These are phyloP conservation scores for Ascosphaera acerosa DNA, from an alignment of 2,329 filamentous ascomycete genomes.

Conservation along the genomic window DNA sequence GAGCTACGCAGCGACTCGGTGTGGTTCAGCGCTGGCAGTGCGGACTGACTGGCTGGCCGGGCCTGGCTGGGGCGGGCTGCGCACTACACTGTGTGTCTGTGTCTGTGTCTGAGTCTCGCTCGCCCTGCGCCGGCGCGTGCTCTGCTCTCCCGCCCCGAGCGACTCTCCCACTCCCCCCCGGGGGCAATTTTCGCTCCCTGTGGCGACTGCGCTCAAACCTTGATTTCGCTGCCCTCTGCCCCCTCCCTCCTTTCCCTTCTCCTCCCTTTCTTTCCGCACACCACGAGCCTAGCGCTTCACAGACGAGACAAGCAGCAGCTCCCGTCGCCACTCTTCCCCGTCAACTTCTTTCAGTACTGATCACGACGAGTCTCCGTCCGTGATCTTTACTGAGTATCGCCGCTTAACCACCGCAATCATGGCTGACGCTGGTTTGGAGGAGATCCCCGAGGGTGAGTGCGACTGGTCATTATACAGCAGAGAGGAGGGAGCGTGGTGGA, in stretches of 20 bases:
- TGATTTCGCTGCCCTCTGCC: not conserved
- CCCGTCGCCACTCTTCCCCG: slow-evolving; percentile 2
- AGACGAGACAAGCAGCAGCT: slow-evolving; percentile 7
- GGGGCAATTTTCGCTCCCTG: no score
- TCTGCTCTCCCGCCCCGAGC: no score
- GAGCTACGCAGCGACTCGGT: no score
- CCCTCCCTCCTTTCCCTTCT: slow-evolving; percentile 7
- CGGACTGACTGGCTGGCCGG: no score
- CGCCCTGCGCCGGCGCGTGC: no score
- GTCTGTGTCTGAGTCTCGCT: no score
- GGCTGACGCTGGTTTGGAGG: slow-evolving; percentile 98
- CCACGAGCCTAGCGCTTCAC: slow-evolving; percentile 1
- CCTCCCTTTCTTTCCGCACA: slow-evolving; percentile 7
- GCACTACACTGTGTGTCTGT: no score
- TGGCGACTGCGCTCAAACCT: not conserved
- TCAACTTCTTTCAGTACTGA: slow-evolving; percentile 6
- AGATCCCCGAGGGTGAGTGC: slow-evolving; percentile 75
- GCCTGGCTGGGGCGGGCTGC: no score
- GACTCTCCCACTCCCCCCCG: no score
- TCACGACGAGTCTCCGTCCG: slow-evolving; percentile 39
- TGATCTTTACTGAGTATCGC: slow-evolving; percentile 30
- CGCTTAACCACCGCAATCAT: slow-evolving; percentile 54
- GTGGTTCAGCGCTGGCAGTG: no score
- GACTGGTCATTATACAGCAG: no score
- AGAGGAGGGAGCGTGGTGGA: no score